phyloP scores from a whole-genome alignment of 1,284 basidiomycete species.

The Apiotrichum gracile region DNA sequence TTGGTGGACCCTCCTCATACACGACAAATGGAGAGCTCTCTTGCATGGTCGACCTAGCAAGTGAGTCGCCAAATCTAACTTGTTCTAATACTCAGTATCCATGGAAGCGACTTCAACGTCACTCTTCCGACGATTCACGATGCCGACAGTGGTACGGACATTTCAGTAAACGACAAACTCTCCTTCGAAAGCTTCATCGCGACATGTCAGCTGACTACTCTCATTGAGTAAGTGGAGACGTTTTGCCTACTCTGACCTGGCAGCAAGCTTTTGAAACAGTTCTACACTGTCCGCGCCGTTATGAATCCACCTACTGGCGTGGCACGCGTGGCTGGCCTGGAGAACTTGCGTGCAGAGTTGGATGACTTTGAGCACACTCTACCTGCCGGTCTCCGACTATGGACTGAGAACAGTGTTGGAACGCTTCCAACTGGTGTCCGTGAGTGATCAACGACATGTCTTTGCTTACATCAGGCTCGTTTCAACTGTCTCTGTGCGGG shows the following conservation, averaged over 20 bases:
- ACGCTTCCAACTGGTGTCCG: constrained; percentile 20
- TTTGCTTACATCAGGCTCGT: constrained; percentile 17
- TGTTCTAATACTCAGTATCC: constrained; percentile 1
- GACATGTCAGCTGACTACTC: constrained; percentile 18
- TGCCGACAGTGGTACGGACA: constrained; percentile 10
- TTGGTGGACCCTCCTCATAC: constrained; percentile 39
- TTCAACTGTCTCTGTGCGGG: constrained; percentile 28
- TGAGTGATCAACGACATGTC: constrained; percentile 5
- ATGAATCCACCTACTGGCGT: constrained; percentile 2
- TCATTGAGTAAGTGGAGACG: constrained; percentile 18
- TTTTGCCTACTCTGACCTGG: not conserved
- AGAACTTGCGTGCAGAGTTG: constrained; percentile 17
- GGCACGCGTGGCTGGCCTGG: constrained; percentile 18
- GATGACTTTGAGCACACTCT: constrained; percentile 18
- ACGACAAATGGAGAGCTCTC: constrained; percentile 37
- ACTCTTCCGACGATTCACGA: constrained; percentile 27
- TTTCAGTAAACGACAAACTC: constrained; percentile 2
- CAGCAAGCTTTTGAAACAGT: constrained; percentile 20
- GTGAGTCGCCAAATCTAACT: constrained; percentile 4
- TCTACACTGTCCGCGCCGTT: constrained; percentile 21
- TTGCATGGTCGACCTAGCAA: constrained; percentile 35
- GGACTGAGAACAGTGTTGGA: too few relatives aligned
- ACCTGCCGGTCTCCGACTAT: constrained; percentile 1
- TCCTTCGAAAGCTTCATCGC: constrained; percentile 30
- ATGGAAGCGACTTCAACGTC: constrained; percentile 24